Conservation (phyloP, 2,329 filamentous ascomycete genomes). For the Talaromyces sp. region DNA sequence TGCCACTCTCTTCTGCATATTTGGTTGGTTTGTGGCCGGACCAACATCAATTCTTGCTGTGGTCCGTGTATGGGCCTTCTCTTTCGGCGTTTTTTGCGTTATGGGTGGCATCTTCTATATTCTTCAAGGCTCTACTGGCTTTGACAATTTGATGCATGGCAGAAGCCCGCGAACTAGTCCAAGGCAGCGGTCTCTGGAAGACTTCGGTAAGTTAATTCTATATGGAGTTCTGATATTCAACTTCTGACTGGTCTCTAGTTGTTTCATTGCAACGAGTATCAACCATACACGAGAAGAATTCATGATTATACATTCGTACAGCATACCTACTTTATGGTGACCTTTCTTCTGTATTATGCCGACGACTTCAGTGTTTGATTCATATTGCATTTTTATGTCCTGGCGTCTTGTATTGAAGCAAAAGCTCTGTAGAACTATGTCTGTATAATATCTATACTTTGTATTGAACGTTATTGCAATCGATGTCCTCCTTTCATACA, state of each 20-base stretch:
- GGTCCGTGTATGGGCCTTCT: conserved; percentile 86
- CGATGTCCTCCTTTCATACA: not conserved
- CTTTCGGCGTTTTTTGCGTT: conserved; percentile 81
- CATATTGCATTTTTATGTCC: not conserved
- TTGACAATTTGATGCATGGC: conserved; percentile 91
- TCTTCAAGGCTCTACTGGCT: conserved; percentile 71
- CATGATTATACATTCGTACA: conserved; percentile 44
- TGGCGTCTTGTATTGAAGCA: not conserved
- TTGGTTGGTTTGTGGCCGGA: conserved; percentile 70
- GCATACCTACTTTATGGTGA: not conserved
- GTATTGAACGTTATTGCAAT: conserved; percentile 1
- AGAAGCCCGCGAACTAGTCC: conserved; percentile 75
- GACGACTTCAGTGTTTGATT: not conserved
- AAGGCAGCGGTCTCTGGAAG: conserved; percentile 80
- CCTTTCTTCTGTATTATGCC: not conserved
- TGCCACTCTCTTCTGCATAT: conserved; percentile 79
- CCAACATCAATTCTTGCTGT: conserved; percentile 75
- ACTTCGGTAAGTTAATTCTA: conserved; percentile 65
- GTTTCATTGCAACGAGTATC: conserved; percentile 86
- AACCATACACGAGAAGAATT: conserved; percentile 84
- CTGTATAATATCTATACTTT: not conserved
- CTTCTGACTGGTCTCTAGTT: conserved; percentile 48
- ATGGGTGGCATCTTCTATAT: conserved; percentile 76
- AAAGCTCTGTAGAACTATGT: conserved; percentile 7
- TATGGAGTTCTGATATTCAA: not conserved